Evolutionary conservation across 352 stramenopile genomes (phyloP), one percentile per base, ranked within the genome.

Genomic region (Phytopythium cucurbitacearum): DNA sequence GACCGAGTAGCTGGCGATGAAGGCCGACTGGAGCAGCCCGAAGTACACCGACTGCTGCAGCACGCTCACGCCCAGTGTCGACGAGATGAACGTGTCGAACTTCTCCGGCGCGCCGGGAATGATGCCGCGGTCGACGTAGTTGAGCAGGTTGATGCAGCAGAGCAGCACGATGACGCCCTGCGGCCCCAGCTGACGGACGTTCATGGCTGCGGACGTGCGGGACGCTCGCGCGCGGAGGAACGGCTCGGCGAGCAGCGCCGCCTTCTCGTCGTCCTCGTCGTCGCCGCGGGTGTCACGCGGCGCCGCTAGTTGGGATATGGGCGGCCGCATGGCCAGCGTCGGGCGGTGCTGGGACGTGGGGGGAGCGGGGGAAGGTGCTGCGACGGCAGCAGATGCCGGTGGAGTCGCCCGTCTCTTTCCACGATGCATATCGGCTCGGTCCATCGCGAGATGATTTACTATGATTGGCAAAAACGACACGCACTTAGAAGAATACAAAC

Each of bases 121-220:
- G 57, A 99, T 98, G 33, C 91, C 90, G 36, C 94, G 88, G 73
- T 98, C 94, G 43, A 97, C 64, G 71, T 97, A 98, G 67, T 97
- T 98, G 53, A 97, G 67, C 33, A 98, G 65, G 64, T 98, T 98
- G 61, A 95, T 94, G 38, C 76, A 66, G 54, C 81, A 94, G 15
- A 97, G 74, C 59, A 96, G 63, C 40, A 94, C 62, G 60, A 97
- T 93, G 53, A 88, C 73, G 62, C 70, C 73, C 62, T 84, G 64
- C 46, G 69, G 64, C 38, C 64, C 70, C 15, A 85, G 49, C 48
- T 77, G 67, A 32, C 49, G 39, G 42, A 60, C 51, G 11, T 13
- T 8, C 57, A 28, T 50, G 51, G 38, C 35, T 7, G 39, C 9
- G 21, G 37, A 6, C 43, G 43, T 48, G 7, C 43, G 41, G 21